phyloP scores from a whole-genome alignment of 192 early-diverging fungal species.

The Podochytrium sp. region DNA sequence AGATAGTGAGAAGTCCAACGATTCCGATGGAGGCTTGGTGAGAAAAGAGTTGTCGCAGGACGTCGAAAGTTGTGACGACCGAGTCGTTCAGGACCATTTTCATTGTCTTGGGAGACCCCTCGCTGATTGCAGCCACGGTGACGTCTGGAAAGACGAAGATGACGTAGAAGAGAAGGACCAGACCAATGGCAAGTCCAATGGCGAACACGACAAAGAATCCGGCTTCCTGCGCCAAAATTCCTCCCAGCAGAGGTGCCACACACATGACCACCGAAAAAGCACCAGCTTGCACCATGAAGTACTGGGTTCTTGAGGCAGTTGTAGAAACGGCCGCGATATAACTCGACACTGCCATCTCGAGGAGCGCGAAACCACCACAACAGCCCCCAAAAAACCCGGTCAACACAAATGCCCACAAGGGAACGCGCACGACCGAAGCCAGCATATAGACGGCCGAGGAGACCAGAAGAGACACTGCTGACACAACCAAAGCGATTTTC shows the following conservation, averaged over 20 bases:
- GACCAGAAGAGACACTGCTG: not conserved
- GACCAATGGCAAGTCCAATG: not conserved
- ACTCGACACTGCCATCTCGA: not conserved
- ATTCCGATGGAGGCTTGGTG: not conserved
- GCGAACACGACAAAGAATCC: slow-evolving; percentile 5
- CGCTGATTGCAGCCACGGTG: not conserved
- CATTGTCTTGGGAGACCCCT: not conserved
- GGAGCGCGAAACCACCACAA: not conserved
- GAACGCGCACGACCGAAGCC: not conserved
- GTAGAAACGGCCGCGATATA: slow-evolving; percentile 2
- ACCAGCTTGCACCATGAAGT: not conserved
- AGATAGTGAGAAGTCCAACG: not conserved
- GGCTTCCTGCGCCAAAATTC: not conserved
- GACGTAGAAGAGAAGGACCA: not conserved
- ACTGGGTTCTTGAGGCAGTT: not conserved
- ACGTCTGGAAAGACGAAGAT: slow-evolving; percentile 15
- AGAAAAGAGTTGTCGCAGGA: not conserved
- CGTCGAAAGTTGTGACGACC: not conserved
- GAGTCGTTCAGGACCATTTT: slow-evolving; percentile 2
- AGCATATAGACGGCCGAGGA: not conserved
- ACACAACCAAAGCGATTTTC: not conserved
- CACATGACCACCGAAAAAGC: not conserved
- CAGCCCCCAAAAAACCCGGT: not conserved
- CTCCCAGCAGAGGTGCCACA: slow-evolving; percentile 8
- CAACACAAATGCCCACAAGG: not conserved